These are phyloP conservation scores for Gonium pectorale DNA, from an alignment of 139 green algal species.

Conservation along the genomic window DNA sequence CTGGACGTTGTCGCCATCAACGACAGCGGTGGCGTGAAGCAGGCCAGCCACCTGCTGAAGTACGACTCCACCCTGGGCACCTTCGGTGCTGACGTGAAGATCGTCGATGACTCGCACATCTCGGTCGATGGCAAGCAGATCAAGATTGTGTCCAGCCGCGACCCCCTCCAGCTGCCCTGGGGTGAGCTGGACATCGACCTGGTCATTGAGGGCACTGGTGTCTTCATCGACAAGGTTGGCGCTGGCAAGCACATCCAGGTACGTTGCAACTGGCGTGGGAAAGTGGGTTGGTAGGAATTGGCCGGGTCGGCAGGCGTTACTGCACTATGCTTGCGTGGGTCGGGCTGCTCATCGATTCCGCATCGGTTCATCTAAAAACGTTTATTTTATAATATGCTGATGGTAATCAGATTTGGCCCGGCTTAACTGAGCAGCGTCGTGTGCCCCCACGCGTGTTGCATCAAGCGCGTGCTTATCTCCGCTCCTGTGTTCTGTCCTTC, in stretches of 20 bases:
- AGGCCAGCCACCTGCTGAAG: conserved; percentile 99
- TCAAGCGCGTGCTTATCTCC: no score
- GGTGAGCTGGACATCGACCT: conserved; percentile 91
- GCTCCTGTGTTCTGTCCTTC: conserved; percentile 27
- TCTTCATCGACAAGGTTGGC: conserved; percentile 92
- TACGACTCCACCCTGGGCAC: conserved; percentile 99
- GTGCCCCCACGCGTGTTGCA: no score
- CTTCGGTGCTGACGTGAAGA: conserved; percentile 95
- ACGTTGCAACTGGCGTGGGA: no score
- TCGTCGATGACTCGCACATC: conserved; percentile 90
- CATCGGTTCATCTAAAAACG: no score
- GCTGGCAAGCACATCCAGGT: conserved; percentile 93
- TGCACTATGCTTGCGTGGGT: no score
- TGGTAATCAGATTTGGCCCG: no score
- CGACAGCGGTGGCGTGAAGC: conserved; percentile 96
- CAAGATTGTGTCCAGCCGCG: conserved; percentile 93
- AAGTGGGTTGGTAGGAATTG: no score
- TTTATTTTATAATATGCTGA: no score
- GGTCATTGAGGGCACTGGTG: conserved; percentile 98
- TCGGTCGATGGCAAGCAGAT: conserved; percentile 96
- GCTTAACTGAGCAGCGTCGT: no score
- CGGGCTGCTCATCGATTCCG: no score
- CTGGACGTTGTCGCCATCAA: conserved; percentile 96
- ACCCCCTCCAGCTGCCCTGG: conserved; percentile 97
- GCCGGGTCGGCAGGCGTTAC: no score